Evolutionary conservation across 495 filamentous ascomycete species (phyloP), one percentile per base, ranked within the genome.

Genomic region (Penicillium dipodomyicola): DNA sequence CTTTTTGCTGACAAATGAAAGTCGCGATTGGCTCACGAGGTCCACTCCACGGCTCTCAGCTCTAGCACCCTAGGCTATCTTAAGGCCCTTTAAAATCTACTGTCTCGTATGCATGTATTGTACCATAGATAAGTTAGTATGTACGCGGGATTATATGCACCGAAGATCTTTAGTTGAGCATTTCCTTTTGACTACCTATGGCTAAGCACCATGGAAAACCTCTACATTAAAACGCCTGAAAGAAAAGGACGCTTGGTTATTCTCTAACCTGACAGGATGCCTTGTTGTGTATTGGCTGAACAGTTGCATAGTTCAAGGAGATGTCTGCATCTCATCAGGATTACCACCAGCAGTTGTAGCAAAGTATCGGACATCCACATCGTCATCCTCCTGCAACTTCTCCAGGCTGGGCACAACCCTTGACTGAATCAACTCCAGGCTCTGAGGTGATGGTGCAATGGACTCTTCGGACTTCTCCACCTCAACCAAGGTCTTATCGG

Each of bases 341-440:
- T 67, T 66, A 63, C 70, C 72, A 52, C 82, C 77, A 46, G 87
- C 87, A 63, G 83, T 87, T 48, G 85, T 86, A 54, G 94, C 95
- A 69, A 96, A 98, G 74, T 91, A 98, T 65, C 94, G 84, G 64
- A 98, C 94, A 77, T 98, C 94, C 60, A 97, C 92, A 79, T 98
- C 94, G 45, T 96, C 91, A 67, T 98, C 94, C 74, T 87, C 86
- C 77, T 95, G 90, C 60, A 98, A 77, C 76, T 97, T 98, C 77
- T 95, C 91, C 65, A 98, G 70, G 68, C 87, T 92, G 25, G 94
- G 92, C 65, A 96, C 75, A 70, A 97, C 87, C 63, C 86, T 86
- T 72, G 91, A 84, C 65, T 92, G 85, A 66, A 97, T 92, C 58
- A 97, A 80, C 59, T 94, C 86, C 61, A 88, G 84, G 47, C 89